Evolutionary conservation across 371 early-diverging fungal genomes (phyloP).

Genomic region (Lichtheimia corymbifera): DNA sequence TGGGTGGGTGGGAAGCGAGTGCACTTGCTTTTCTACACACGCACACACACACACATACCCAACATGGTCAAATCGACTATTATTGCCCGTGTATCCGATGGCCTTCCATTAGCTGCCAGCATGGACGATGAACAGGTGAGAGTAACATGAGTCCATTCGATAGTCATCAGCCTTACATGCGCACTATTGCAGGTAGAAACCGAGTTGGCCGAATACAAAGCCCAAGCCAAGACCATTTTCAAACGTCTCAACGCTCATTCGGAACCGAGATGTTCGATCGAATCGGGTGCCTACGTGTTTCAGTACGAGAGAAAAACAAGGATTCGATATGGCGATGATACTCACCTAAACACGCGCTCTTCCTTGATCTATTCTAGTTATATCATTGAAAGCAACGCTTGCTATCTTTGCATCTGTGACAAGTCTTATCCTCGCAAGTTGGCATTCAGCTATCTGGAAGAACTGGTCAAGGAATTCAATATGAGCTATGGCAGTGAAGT

Average conservation of each 20-base stretch:
- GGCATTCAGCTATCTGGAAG: conserved; percentile 94
- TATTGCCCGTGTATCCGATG: conserved; percentile 93
- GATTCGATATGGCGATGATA: too few species aligned
- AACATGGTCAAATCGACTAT: conserved; percentile 92
- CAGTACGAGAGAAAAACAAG: conserved; percentile 61
- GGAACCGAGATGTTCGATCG: conserved; percentile 93
- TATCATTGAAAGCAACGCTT: conserved; percentile 90
- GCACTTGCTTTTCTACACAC: too few species aligned
- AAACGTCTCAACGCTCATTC: conserved; percentile 82
- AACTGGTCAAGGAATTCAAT: conserved; percentile 92
- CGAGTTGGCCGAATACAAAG: conserved; percentile 90
- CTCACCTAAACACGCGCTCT: too few species aligned
- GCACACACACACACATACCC: too few species aligned
- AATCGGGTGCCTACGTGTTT: conserved; percentile 83
- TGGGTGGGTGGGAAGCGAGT: too few species aligned
- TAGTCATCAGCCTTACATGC: too few species aligned
- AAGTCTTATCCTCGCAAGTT: conserved; percentile 91
- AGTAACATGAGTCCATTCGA: not conserved
- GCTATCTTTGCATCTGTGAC: conserved; percentile 94
- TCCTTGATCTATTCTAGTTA: conserved; percentile 59
- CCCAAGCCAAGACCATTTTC: conserved; percentile 90
- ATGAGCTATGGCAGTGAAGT: conserved; percentile 89
- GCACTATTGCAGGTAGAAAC: conserved; percentile 51
- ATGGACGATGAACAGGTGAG: conserved; percentile 96
- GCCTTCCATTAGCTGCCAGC: conserved; percentile 93